Conservation (phyloP, 2,329 filamentous ascomycete species). For the Aureobasidium sp. region DNA sequence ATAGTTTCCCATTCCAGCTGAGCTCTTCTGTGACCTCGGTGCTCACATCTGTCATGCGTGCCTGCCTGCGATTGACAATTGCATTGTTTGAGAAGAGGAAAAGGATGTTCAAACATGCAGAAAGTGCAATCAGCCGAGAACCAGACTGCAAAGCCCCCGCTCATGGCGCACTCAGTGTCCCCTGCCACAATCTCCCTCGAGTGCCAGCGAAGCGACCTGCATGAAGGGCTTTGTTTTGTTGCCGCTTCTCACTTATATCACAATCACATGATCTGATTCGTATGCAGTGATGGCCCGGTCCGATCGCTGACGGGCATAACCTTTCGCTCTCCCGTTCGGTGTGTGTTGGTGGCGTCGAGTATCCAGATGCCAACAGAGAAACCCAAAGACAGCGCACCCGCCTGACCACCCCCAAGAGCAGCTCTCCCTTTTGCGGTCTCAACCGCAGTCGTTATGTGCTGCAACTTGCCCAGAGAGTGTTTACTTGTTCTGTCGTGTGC, state of each 20-base stretch:
- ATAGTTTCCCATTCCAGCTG: not conserved
- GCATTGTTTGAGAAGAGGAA: not conserved
- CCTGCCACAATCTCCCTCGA: not conserved
- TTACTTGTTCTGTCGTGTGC: not conserved
- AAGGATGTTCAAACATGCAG: not conserved
- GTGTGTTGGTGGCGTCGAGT: constrained; percentile 6
- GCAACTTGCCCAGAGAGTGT: not conserved
- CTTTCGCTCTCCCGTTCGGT: not conserved
- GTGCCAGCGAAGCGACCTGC: constrained; percentile 12
- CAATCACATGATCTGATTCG: constrained; percentile 7
- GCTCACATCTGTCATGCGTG: not conserved
- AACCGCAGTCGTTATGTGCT: constrained; percentile 11
- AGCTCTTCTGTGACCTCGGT: not conserved
- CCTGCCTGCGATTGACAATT: not conserved
- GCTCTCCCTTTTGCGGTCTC: not conserved
- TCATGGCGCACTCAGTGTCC: not conserved
- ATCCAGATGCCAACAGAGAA: constrained; percentile 2
- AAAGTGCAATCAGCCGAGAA: constrained; percentile 4
- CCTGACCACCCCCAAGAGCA: constrained; percentile 5
- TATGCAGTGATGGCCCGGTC: constrained; percentile 8
- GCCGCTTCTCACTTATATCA: not conserved
- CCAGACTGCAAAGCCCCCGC: not conserved
- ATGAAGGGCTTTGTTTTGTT: not conserved
- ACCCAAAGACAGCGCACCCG: constrained; percentile 6
- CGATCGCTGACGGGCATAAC: not conserved